These are phyloP conservation scores for Penicillium expansum DNA, from an alignment of 2,329 filamentous ascomycete species.

Conservation along the genomic window DNA sequence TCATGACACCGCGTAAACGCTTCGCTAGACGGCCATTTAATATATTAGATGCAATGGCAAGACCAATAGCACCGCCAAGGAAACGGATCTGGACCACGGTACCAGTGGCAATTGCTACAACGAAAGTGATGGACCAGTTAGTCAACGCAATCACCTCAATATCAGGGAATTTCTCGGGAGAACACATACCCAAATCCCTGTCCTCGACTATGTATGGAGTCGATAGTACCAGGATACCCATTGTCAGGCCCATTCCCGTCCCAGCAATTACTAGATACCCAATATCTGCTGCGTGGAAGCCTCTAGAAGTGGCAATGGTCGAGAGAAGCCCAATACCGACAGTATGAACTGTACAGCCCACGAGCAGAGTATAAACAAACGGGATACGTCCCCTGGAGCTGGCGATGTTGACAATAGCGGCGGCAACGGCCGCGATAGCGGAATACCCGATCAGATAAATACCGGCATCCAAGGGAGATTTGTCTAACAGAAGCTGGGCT, in stretches of 20 bases:
- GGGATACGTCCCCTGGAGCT: constrained; percentile 25
- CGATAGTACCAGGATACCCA: constrained; percentile 24
- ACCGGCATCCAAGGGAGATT: constrained; percentile 28
- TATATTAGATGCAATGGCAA: constrained; percentile 28
- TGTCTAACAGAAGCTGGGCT: constrained; percentile 24
- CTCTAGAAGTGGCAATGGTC: constrained; percentile 17
- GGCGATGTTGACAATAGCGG: constrained; percentile 22
- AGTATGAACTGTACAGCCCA: constrained; percentile 25
- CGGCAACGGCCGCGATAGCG: constrained; percentile 23
- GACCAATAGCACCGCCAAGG: constrained; percentile 28
- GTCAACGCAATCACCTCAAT: neutral
- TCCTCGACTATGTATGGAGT: constrained; percentile 28
- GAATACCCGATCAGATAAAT: constrained; percentile 28
- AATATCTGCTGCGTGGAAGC: constrained; percentile 24
- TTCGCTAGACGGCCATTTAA: constrained; percentile 22
- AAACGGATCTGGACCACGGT: constrained; percentile 27
- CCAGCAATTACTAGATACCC: constrained; percentile 24
- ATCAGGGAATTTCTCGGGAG: neutral
- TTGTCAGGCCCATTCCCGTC: constrained; percentile 22
- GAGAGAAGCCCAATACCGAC: constrained; percentile 28
- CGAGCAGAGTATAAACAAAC: constrained; percentile 27
- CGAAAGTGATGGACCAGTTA: neutral
- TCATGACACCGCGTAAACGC: constrained; percentile 17
- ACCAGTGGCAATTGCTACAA: constrained; percentile 26
- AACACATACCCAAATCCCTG: constrained; percentile 25